These are phyloP conservation scores for Saturnispora saitoi DNA, from an alignment of 805 yeast species.

Conservation along the genomic window DNA sequence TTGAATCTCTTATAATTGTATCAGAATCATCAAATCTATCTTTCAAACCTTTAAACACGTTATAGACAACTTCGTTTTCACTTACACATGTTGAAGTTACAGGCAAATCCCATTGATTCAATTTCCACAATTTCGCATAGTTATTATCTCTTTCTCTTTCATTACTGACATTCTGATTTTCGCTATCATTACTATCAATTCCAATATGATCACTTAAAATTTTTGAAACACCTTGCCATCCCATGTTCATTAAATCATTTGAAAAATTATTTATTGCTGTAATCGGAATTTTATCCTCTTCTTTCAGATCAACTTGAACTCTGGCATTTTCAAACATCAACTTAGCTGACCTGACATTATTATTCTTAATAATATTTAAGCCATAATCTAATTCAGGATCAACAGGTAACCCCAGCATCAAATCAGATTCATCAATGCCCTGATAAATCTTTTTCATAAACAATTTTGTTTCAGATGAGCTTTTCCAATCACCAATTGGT, in stretches of 20 bases:
- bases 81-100: slow-evolving; percentile 28
- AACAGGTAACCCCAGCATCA: slow-evolving; percentile 57
- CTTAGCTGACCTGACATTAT: slow-evolving; percentile 17
- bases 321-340: slow-evolving; percentile 49
- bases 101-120: slow-evolving; percentile 72
- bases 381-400: slow-evolving; percentile 47
- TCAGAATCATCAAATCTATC: slow-evolving; percentile 23
- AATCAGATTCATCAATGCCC: slow-evolving; percentile 52
- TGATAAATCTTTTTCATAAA: slow-evolving; percentile 36
- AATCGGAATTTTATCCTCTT: not conserved
- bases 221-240: slow-evolving; percentile 50
- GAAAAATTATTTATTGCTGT: slow-evolving; percentile 19
- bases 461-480: slow-evolving; percentile 1
- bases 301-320: slow-evolving; percentile 36
- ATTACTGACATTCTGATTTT: not conserved
- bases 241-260: slow-evolving; percentile 38
- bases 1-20: slow-evolving; percentile 16
- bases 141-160: slow-evolving; percentile 16
- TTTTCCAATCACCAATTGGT: not conserved
- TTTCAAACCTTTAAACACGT: slow-evolving; percentile 38
- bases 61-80: slow-evolving; percentile 43
- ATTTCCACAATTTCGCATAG: slow-evolving; percentile 68
- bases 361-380: slow-evolving; percentile 32
- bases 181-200: not conserved
- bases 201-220: slow-evolving; percentile 21